phyloP scores from a whole-genome alignment of 2,329 filamentous ascomycete genomes.

The Pseudocercospora pini-densiflorae region DNA sequence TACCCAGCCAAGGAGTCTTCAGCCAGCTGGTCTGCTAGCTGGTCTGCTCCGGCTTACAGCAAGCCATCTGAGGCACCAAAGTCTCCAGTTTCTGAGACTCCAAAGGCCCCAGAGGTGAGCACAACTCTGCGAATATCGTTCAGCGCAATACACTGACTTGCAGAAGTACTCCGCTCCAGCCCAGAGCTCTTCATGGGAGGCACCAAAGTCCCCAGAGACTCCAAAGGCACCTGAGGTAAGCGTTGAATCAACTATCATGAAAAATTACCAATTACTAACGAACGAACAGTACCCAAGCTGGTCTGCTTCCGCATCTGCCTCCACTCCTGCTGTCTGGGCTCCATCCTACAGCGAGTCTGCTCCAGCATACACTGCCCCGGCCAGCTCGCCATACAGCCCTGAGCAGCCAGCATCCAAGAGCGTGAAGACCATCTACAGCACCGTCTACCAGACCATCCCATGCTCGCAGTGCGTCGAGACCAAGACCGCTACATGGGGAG shows the following conservation, averaged over 20 bases:
- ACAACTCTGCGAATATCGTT: background rate
- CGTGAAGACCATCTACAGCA: slow-evolving; percentile 13
- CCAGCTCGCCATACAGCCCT: background rate
- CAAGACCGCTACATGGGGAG: slow-evolving; percentile 4
- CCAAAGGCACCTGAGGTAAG: slow-evolving; percentile 2
- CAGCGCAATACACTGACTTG: background rate
- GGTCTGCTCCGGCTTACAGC: slow-evolving; percentile 8
- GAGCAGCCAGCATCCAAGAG: background rate
- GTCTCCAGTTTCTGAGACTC: slow-evolving; percentile 1
- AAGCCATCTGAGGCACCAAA: slow-evolving; percentile 8
- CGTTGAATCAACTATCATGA: background rate
- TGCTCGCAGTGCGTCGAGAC: slow-evolving; percentile 1
- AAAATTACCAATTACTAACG: background rate
- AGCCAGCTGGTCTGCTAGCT: slow-evolving; percentile 9
- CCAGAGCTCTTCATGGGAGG: background rate
- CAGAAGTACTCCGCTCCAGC: background rate
- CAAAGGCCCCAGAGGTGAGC: background rate
- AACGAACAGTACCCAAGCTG: slow-evolving; percentile 1
- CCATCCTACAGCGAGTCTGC: background rate
- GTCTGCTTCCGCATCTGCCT: background rate
- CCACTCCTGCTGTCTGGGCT: background rate
- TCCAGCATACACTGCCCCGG: background rate
- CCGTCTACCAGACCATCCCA: slow-evolving; percentile 3
- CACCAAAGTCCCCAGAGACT: slow-evolving; percentile 8
- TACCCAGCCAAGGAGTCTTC: slow-evolving; percentile 8